Evolutionary conservation across 2,329 filamentous ascomycete species (phyloP).

Genomic region (Aureobasidium sp.): DNA sequence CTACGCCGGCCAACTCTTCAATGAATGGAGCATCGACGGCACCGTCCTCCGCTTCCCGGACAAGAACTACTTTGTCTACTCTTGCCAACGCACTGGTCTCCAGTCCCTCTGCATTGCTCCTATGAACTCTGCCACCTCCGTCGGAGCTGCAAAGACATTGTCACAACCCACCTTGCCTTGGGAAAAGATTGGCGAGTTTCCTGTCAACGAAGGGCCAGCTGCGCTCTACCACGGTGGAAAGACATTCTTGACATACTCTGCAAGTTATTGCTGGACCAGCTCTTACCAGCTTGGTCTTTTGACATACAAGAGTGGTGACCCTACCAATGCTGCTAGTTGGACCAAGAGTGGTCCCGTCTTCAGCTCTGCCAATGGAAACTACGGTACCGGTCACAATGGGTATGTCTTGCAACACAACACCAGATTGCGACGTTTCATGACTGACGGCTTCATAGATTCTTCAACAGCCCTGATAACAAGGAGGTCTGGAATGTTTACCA

Average conservation of each 20-base stretch:
- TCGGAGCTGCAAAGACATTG: conserved; percentile 41
- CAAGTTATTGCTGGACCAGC: conserved; percentile 48
- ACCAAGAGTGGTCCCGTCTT: conserved; percentile 46
- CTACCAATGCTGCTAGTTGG: conserved; percentile 38
- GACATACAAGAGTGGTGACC: conserved; percentile 44
- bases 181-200: conserved; percentile 37
- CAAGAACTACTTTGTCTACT: conserved; percentile 47
- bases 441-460: conserved; percentile 36
- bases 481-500: conserved; percentile 51
- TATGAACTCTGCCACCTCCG: conserved; percentile 32
- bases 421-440: neutral
- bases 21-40: conserved; percentile 39
- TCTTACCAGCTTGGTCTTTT: conserved; percentile 47
- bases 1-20: conserved; percentile 38
- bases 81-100: conserved; percentile 30
- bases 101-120: conserved; percentile 35
- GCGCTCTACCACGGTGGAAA: conserved; percentile 46
- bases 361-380: conserved; percentile 47
- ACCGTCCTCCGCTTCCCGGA: conserved; percentile 41
- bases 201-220: conserved; percentile 48
- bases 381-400: conserved; percentile 48
- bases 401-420: conserved; percentile 13
- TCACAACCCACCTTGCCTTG: conserved; percentile 43
- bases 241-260: conserved; percentile 47
- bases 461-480: conserved; percentile 45